A percentile compares a stretch with the other conserved stretches of the same genome.
These are phyloP conservation scores for Curvularia sp. DNA, from an alignment of 2,329 filamentous ascomycete species.

Conservation along the genomic window DNA sequence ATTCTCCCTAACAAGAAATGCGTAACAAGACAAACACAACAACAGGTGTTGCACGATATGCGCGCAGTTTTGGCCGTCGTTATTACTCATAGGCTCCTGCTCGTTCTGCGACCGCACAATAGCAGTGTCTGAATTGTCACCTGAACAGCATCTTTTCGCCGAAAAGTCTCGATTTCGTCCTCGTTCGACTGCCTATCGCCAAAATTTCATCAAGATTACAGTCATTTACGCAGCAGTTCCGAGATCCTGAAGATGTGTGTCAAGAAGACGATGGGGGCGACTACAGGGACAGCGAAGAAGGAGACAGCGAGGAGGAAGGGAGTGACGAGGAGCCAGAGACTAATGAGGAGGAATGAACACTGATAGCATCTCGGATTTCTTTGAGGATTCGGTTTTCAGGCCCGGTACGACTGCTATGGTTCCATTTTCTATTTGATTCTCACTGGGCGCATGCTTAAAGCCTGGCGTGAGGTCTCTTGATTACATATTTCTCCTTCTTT, in stretches of 20 bases:
- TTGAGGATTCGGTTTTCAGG: neutral
- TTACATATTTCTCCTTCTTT: no score
- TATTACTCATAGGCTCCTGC: neutral
- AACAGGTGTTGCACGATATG: neutral
- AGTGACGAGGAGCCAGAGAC: no score
- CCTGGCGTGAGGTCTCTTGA: no score
- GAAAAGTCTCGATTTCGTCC: neutral
- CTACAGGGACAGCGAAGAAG: neutral
- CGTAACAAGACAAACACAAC: neutral
- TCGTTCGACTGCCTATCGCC: neutral
- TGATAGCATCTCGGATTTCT: neutral
- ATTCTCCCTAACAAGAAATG: no score
- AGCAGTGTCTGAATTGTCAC: no score
- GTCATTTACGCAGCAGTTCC: neutral
- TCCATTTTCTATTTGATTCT: no score
- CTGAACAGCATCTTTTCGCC: no score
- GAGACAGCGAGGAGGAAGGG: neutral
- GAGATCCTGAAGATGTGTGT: neutral
- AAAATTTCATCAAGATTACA: neutral
- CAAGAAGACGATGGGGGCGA: neutral
- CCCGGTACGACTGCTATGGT: no score
- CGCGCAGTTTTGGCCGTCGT: neutral
- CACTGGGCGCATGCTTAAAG: no score
- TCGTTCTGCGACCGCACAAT: neutral
- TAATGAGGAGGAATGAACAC: neutral